phyloP scores from a whole-genome alignment of 768 basidiomycete species.

The Leucocoprinus sp. region DNA sequence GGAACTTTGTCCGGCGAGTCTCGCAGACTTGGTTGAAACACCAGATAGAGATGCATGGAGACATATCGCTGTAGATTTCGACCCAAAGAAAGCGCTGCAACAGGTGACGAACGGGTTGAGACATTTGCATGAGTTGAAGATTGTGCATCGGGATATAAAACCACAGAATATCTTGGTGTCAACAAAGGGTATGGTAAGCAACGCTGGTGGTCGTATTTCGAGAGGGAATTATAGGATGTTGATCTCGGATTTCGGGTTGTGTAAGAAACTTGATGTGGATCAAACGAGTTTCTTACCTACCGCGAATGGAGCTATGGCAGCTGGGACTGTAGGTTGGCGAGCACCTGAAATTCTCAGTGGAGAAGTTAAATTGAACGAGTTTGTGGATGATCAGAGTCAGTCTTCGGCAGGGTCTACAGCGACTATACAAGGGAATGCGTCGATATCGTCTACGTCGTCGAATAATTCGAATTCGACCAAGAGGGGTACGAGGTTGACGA shows the following conservation, averaged over 20 bases:
- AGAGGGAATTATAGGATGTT: constrained; percentile 1
- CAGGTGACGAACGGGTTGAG: constrained; percentile 85
- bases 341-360: constrained; percentile 94
- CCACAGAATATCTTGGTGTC: constrained; percentile 83
- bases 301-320: constrained; percentile 78
- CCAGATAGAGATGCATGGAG: constrained; percentile 61
- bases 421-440: constrained; percentile 32
- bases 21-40: constrained; percentile 79
- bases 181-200: neutral
- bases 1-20: constrained; percentile 86
- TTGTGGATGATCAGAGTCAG: constrained; percentile 55
- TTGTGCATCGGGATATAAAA: constrained; percentile 98
- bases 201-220: neutral
- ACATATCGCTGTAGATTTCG: constrained; percentile 73
- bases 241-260: constrained; percentile 78
- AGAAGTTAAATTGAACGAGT: constrained; percentile 87
- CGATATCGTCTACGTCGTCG: constrained; percentile 15
- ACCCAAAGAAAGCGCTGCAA: constrained; percentile 78
- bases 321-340: constrained; percentile 95
- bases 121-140: constrained; percentile 89
- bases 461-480: constrained; percentile 24
- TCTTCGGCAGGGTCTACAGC: constrained; percentile 60
- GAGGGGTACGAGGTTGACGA: constrained; percentile 69
- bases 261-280: constrained; percentile 90
- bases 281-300: constrained; percentile 96